Evolutionary conservation across 495 filamentous ascomycete species (phyloP), one percentile per base, ranked within the genome.

Genomic region (Penicillium ucsense): DNA sequence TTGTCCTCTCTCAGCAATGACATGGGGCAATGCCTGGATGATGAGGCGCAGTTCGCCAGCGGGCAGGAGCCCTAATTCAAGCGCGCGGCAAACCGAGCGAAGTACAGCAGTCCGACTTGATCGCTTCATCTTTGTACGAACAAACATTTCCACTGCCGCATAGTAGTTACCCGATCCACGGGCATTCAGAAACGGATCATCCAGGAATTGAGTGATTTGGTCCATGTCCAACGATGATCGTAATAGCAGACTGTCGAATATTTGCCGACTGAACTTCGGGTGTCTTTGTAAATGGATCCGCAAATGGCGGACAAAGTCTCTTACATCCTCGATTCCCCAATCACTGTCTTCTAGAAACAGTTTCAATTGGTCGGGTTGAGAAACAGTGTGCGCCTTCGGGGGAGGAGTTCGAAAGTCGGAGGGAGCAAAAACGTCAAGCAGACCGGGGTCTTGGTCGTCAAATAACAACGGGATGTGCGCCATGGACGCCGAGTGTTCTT

Each of bases 121-220:
- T 38, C 49, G 40, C 44, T 49, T 56, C 34, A 39, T 37, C 38
- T 49, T 54, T 10, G 31, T 47, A 41, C 43, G 42, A 12, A 41
- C 42, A 30, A 58, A 63, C 31, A 52, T 31, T 41, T 64, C 42
- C 38, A 66, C 50, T 4, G 61, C 51, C 9, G 51, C 41, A 41
- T 55, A 43, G 32, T 67, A 72, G 49, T 76, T 77, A 2, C 66
- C 57, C 8, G 70, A 62, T 9, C 67, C 65, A 4, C 45, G 55
- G 30, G 57, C 61, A 44, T 74, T 74, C 32, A 77, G 41, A 30
- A 56, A 56, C 0, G 58, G 59, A 42, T 78, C 73, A 38, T 71
- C 66, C 29, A 77, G 42, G 35, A 76, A 76, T 6, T 54, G 43
- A n/a, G 67, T 47, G 0, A 68, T 54, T 47, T 65, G 56, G 7